Conservation (phyloP, 2,329 filamentous ascomycete species). For the Whalleya microplaca region DNA sequence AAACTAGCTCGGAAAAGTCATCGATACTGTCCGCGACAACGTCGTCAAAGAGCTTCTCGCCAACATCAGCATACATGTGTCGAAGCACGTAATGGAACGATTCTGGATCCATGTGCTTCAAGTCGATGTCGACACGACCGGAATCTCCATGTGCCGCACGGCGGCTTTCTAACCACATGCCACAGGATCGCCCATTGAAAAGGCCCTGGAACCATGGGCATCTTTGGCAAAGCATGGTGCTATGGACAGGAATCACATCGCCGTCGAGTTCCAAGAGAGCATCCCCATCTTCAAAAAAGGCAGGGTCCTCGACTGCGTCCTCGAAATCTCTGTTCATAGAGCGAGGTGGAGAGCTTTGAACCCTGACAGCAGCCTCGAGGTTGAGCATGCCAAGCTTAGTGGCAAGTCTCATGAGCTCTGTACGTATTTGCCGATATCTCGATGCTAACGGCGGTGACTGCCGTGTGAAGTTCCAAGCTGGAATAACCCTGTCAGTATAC, state of each 20-base stretch:
- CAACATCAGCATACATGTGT: constrained; percentile 82
- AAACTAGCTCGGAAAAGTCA: constrained; percentile 83
- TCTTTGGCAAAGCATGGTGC: constrained; percentile 75
- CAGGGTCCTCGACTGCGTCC: constrained; percentile 66
- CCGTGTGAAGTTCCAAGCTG: constrained; percentile 83
- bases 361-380: constrained; percentile 76
- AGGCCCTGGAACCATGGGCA: constrained; percentile 93
- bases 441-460: constrained; percentile 67
- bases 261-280: constrained; percentile 78
- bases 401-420: constrained; percentile 86
- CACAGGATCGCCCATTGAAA: constrained; percentile 84
- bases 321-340: constrained; percentile 73
- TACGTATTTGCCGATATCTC: constrained; percentile 78
- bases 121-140: constrained; percentile 70
- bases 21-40: constrained; percentile 74
- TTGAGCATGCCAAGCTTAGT: constrained; percentile 69
- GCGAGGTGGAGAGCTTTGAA: constrained; percentile 68
- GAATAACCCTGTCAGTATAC: constrained; percentile 79
- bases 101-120: constrained; percentile 75
- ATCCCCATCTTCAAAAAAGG: constrained; percentile 80
- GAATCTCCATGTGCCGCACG: constrained; percentile 51
- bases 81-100: constrained; percentile 80
- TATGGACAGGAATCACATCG: constrained; percentile 74
- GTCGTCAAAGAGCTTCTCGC: constrained; percentile 79
- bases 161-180: constrained; percentile 79